Base-by-base conservation (phyloP, 768 basidiomycete species). In the Leccinellum luteum region DNA sequence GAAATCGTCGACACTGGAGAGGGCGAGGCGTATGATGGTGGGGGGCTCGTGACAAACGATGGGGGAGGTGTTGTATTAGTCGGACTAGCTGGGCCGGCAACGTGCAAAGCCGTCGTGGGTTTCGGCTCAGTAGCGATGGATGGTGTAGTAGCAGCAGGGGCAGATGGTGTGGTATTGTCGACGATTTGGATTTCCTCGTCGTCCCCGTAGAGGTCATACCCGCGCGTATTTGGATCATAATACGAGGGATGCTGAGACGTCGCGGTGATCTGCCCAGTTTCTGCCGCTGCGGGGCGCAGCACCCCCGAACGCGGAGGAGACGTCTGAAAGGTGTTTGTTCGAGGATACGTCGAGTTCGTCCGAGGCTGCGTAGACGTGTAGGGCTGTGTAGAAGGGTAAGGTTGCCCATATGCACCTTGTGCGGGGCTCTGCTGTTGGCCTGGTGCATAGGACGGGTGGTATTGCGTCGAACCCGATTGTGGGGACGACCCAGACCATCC, bases 191-290 rank as follows among this genome's bases (percentile, higher is more conserved):
- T 64, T 2, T 58, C 63, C 2, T 52, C 57, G 12, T 55, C 66
- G 5, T 63, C 58, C 0, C 38, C 65, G 23, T 69, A 69, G 45
- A 69, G 59, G 52, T 71, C 69, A 45, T 71, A 69, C n/a, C 64
- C 71, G 1, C 59, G 60, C 0, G 67, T 17, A 45, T 76, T 73
- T 13, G 76, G 73, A 50, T 76, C 72, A 48, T 74, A 76, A 55
- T 75, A 73, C 32, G 75, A 68, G 2, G 70, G 48, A 23, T 63
- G 68, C 44, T 60, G 64, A 1, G 65, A 32, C 32, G 4, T 21
- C 10, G 51, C 14, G 58, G 58, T 47, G 60, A 58, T 38, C 14
- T 47, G 27, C 44, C 15, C 27, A 1, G 44, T 48, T 27, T 54
- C 66, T 14, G 31, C 2, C 0, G 31, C 35, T 14, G 47, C 21